A percentile compares a stretch with the other conserved stretches of the same genome.
Conservation (phyloP, 2,329 filamentous ascomycete genomes). For the Scedosporium aurantiacum region DNA sequence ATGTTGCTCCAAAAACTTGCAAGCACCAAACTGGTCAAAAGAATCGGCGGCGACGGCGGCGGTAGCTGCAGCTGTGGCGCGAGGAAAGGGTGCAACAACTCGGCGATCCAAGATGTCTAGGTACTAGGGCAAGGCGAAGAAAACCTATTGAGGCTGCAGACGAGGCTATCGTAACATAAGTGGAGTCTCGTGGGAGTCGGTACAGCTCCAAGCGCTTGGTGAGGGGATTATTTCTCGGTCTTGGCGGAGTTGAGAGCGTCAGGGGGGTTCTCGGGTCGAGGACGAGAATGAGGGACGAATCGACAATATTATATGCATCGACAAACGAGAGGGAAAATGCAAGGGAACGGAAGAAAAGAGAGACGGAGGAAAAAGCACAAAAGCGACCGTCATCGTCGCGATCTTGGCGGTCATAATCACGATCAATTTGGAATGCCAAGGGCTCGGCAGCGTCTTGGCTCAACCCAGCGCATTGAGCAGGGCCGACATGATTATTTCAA, state of each 20-base stretch:
- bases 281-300: background rate
- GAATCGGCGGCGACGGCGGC: too few species aligned
- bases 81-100: too few species aligned
- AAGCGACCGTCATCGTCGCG: background rate
- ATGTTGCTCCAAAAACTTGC: too few species aligned
- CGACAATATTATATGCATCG: background rate
- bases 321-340: background rate
- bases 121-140: background rate
- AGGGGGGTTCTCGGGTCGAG: background rate
- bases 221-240: background rate
- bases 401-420: conserved; percentile 4
- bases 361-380: conserved; percentile 3
- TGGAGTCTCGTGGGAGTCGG: background rate
- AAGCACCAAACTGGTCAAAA: too few species aligned
- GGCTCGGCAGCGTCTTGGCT: conserved; percentile 1
- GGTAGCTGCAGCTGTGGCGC: too few species aligned
- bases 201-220: background rate
- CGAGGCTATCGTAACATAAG: background rate
- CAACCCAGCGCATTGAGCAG: background rate
- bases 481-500: background rate
- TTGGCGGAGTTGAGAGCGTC: background rate
- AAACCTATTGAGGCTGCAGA: background rate
- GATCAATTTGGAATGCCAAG: conserved; percentile 5
- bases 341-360: conserved; percentile 4
- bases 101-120: too few species aligned